Conservation (phyloP, 495 filamentous ascomycete genomes). For the Thermothielavioides terrestris region DNA sequence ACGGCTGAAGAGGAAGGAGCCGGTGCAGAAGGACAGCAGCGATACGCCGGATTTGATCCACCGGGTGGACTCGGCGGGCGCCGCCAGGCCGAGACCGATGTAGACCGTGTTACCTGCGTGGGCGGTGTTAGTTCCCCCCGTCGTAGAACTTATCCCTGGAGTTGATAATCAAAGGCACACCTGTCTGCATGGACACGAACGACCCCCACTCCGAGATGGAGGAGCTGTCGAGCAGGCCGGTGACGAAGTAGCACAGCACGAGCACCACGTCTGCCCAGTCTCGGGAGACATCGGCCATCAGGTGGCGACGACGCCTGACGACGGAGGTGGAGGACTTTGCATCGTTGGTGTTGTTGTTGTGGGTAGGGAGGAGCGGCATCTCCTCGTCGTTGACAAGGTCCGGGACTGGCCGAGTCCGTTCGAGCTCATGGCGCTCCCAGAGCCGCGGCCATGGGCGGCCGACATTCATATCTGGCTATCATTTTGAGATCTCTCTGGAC, state of each 20-base stretch:
- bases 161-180: constrained; percentile 25
- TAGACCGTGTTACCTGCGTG: constrained; percentile 59
- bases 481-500: no score
- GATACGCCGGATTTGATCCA: constrained; percentile 62
- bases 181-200: constrained; percentile 74
- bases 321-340: not conserved
- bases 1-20: constrained; percentile 53
- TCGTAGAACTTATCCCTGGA: no score
- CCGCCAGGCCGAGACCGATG: constrained; percentile 55
- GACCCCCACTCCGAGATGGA: constrained; percentile 65
- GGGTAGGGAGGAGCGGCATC: constrained; percentile 27
- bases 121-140: not conserved
- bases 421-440: no score
- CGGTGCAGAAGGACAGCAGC: constrained; percentile 57
- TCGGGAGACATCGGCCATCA: constrained; percentile 44
- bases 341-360: constrained; percentile 8
- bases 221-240: constrained; percentile 63
- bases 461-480: no score
- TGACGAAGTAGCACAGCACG: constrained; percentile 61
- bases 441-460: no score
- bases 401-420: no score
- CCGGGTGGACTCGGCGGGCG: constrained; percentile 43
- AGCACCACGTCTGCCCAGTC: constrained; percentile 53
- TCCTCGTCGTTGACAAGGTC: constrained; percentile 28
- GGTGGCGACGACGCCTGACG: constrained; percentile 23